Evolutionary conservation across 345 rosid species (phyloP), one percentile per base, ranked within the genome.

Genomic region (Anastatica hierochuntica): DNA sequence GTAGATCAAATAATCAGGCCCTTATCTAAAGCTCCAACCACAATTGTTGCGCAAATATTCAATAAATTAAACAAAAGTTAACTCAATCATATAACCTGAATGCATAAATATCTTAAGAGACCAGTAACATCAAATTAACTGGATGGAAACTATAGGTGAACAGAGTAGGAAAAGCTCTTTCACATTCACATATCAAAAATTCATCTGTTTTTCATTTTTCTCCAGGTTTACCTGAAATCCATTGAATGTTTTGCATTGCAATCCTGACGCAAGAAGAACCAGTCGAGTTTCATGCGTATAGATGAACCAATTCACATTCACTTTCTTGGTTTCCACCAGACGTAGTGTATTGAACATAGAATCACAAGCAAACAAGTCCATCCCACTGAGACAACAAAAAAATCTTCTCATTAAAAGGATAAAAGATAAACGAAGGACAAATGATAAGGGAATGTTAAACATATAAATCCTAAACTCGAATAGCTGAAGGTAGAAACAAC

Each of bases 221-320:
- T 48, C 17, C 17, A 49, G 43, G 60, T 16, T 44, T 63, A 88
- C 97, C 95, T 92, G 97, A 76, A 85, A 85, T 66, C 96, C 99
- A 69, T 63, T 74, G 66, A 94, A 73, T 29, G 75, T 74, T 75
- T 79, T 83, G 95, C 94, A 85, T 61, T 88, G 96, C 87, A 94
- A 74, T 74, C 97, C 97, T 5, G 97, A 85, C 49, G 99, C 97
- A 76, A 94, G 95, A 70, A 88, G 95, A 76, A 88, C 78, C 79
- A 88, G 63, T 60, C 99, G 86, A 63, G 94, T 85, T 56, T 88
- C 99, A 73, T 94, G 99, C 6, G 97, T 88, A 68, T 94, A 88
- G 52, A 72, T 68, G 73, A 79, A 88, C 97, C 97, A 88, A 66
- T 76, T 73, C 50, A 83, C 85, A 62, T 70, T 80, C 58, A 63